phyloP scores from a whole-genome alignment of 495 filamentous ascomycete species.

The Neurospora intermedia region DNA sequence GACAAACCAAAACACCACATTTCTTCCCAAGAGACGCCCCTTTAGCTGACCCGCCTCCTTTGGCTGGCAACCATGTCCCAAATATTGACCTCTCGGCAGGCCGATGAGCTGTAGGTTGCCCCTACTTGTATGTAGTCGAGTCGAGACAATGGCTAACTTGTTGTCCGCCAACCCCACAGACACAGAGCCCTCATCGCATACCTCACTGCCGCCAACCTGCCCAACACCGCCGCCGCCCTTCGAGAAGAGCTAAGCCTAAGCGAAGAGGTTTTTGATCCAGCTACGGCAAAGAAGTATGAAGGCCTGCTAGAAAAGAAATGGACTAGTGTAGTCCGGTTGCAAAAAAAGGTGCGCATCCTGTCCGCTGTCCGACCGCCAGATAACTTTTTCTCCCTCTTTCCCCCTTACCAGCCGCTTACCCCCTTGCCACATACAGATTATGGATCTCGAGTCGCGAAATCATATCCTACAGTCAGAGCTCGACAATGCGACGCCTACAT shows the following conservation, averaged over 20 bases:
- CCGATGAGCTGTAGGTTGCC: constrained; percentile 70
- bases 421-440: constrained; percentile 49
- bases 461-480: constrained; percentile 66
- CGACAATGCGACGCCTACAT: constrained; percentile 75
- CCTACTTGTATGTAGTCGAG: not conserved
- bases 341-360: constrained; percentile 64
- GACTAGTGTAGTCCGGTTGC: constrained; percentile 82
- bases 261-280: constrained; percentile 59
- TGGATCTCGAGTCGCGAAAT: constrained; percentile 78
- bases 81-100: constrained; percentile 68
- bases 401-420: constrained; percentile 3
- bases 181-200: constrained; percentile 90
- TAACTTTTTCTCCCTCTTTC: not conserved
- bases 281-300: constrained; percentile 79
- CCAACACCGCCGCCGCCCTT: constrained; percentile 55
- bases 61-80: constrained; percentile 49
- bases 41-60: constrained; percentile 1
- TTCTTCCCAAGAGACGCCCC: constrained; percentile 2
- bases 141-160: constrained; percentile 6
- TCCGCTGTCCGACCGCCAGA: not conserved
- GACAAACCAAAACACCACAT: constrained; percentile 3
- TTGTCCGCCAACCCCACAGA: constrained; percentile 32
- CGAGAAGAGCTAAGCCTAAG: constrained; percentile 54
- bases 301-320: constrained; percentile 90
- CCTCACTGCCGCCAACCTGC: constrained; percentile 59